Conservation (phyloP, 257 asterid genomes). For the Thymus mandschuricus region DNA sequence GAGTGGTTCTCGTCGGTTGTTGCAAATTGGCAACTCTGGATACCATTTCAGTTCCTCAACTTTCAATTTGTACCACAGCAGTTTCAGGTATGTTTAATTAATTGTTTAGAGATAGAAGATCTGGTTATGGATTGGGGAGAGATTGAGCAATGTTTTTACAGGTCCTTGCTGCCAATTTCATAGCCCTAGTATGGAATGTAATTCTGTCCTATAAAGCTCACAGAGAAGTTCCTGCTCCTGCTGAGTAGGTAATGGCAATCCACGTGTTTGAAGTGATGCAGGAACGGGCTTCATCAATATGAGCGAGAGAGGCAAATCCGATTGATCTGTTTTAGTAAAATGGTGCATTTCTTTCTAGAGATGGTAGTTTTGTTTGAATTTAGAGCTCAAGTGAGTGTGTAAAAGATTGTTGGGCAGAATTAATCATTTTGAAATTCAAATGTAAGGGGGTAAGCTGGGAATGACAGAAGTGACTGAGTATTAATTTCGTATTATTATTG, state of each 20-base stretch:
- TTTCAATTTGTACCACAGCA: slow-evolving; percentile 94
- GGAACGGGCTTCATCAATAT: background rate
- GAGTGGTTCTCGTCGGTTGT: slow-evolving; percentile 92
- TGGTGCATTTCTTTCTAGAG: background rate
- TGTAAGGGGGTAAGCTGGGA: too few species aligned
- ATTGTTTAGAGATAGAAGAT: too few species aligned
- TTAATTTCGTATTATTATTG: too few species aligned
- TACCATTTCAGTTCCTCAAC: slow-evolving; percentile 94
- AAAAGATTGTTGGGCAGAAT: too few species aligned
- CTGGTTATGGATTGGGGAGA: too few species aligned
- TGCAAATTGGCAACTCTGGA: slow-evolving; percentile 97
- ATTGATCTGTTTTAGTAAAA: background rate
- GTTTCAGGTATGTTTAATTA: slow-evolving; percentile 70
- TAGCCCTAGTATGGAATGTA: slow-evolving; percentile 79
- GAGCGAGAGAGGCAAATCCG: background rate
- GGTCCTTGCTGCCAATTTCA: slow-evolving; percentile 91
- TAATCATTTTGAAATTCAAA: background rate
- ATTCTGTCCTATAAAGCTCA: slow-evolving; percentile 91
- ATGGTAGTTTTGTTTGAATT: background rate
- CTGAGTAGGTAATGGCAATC: slow-evolving; percentile 53
- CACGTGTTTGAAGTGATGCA: slow-evolving; percentile 10
- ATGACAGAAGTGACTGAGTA: too few species aligned
- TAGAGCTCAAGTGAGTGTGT: background rate
- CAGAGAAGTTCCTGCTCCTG: slow-evolving; percentile 59
- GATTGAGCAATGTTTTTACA: slow-evolving; percentile 31